phyloP scores from a whole-genome alignment of 805 yeast genomes.

The Ogataea corticis region DNA sequence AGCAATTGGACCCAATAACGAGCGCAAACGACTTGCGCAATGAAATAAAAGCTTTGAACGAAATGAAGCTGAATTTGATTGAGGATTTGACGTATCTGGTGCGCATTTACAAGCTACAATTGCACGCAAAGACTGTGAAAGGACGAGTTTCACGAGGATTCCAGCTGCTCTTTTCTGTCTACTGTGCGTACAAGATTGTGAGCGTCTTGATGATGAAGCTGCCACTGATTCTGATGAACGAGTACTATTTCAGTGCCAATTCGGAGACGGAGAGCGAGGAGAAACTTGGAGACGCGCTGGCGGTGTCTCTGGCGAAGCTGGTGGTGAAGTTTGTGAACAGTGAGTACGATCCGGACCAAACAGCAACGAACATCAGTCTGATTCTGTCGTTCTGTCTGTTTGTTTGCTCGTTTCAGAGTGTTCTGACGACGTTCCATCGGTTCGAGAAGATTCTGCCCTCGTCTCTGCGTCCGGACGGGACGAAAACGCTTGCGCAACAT shows the following conservation, averaged over 20 bases:
- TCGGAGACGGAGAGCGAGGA: constrained; percentile 4
- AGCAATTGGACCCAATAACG: constrained; percentile 3
- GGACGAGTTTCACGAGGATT: constrained; percentile 15
- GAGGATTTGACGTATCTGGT: constrained; percentile 19
- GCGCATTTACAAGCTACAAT: constrained; percentile 10
- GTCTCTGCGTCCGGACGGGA: constrained; percentile 1
- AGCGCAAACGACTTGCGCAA: constrained; percentile 32
- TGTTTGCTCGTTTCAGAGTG: constrained; percentile 64
- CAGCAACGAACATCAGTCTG: constrained; percentile 49
- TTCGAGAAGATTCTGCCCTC: constrained; percentile 32
- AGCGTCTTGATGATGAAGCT: constrained; percentile 43
- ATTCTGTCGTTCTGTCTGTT: constrained; percentile 60
- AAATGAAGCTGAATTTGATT: constrained; percentile 28
- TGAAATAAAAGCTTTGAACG: constrained; percentile 41
- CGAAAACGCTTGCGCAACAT: constrained; percentile 2
- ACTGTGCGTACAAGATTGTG: constrained; percentile 50
- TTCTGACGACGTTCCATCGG: constrained; percentile 58
- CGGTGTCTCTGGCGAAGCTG: constrained; percentile 47
- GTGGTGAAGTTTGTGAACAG: constrained; percentile 29
- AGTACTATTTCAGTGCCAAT: constrained; percentile 8
- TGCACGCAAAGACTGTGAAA: constrained; percentile 9
- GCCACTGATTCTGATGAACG: constrained; percentile 33
- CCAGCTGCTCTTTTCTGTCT: constrained; percentile 38
- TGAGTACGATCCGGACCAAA: constrained; percentile 37
- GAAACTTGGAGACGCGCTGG: constrained; percentile 44